A percentile compares a stretch with the other conserved stretches of the same genome.
Evolutionary conservation across 139 green algal genomes (phyloP).

Genomic region (Monoraphidium neglectum): DNA sequence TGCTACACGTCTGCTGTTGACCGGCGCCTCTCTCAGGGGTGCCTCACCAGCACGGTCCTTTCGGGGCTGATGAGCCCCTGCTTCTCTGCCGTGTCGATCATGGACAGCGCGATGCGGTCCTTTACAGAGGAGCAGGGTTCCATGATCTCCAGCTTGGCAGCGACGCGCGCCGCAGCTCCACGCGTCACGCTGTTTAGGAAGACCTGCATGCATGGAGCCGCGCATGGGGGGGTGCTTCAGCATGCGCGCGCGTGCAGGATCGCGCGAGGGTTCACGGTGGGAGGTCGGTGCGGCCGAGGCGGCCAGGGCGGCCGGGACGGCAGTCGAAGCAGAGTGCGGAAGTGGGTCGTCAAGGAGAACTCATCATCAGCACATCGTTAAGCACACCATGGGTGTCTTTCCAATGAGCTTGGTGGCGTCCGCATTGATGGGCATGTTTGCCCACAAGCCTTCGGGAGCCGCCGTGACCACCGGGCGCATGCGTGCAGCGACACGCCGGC

Average conservation of each 20-base stretch:
- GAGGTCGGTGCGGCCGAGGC: too few relatives aligned
- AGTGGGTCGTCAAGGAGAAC: not conserved
- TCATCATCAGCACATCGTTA: not conserved
- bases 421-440: too few relatives aligned
- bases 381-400: constrained; percentile 73
- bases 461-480: too few relatives aligned
- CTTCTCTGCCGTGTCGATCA: constrained; percentile 81
- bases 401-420: constrained; percentile 71
- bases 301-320: not conserved
- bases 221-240: too few relatives aligned
- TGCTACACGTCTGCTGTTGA: too few relatives aligned
- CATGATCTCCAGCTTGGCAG: constrained; percentile 94
- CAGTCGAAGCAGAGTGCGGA: not conserved
- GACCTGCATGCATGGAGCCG: constrained; percentile 43
- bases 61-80: constrained; percentile 80
- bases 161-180: constrained; percentile 76
- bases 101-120: constrained; percentile 81
- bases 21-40: too few relatives aligned
- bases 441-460: too few relatives aligned
- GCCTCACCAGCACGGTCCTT: constrained; percentile 70
- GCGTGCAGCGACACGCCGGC: too few relatives aligned
- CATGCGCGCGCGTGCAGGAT: too few relatives aligned
- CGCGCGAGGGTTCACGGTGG: not conserved
- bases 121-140: constrained; percentile 91
- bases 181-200: constrained; percentile 88